Base-by-base conservation (phyloP, 176 grass and related monocot species). In the Rhynchospora pubera region DNA sequence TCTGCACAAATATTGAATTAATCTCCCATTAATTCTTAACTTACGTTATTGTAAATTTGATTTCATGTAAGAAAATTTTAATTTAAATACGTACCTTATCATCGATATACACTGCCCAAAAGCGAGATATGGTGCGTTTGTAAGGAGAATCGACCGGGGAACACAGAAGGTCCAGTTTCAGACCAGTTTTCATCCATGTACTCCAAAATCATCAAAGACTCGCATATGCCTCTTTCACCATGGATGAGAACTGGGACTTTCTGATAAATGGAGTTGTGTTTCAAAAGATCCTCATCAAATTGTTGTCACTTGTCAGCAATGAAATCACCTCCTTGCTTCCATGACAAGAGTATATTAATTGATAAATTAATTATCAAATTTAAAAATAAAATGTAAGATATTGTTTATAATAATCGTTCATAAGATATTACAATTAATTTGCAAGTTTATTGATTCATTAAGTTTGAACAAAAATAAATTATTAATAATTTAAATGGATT, bases 81-180 rank as follows among this genome's bases (percentile, higher is more conserved):
- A 43, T 44, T 6, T 59, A 44, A 65, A n/a, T n/a, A n/a, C n/a
- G 7, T 45, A 88, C 91, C 86, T 77, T 91, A 23, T 91, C 91
- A 0, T 93, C 91, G 34, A 88, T 51, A 65, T 80, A 91, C 1
- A 34, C 58, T 1, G 82, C 81, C 91, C 91, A 93, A 66, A 91
- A 91, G 0, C 86, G 63, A 15, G 83, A 69, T 28, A 64, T 21
- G 3, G 83, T 53, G 14, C 52, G 83, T 72, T 84, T 55, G 45
- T 77, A 85, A 1, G 83, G 83, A 62, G 77, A 51, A 15, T n/a
- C n/a, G 16, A n/a, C n/a, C n/a, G n/a, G 70, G 83, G 6, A 85
- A 55, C n/a, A 85, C 45, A 15, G 69, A 19, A 2, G 5, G 19
- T 0, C 68, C 70, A 2, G 21, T 22, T 13, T 7, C 55, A n/a